These are phyloP conservation scores for Arabis alpina DNA, from an alignment of 345 rosid species.

Conservation along the genomic window DNA sequence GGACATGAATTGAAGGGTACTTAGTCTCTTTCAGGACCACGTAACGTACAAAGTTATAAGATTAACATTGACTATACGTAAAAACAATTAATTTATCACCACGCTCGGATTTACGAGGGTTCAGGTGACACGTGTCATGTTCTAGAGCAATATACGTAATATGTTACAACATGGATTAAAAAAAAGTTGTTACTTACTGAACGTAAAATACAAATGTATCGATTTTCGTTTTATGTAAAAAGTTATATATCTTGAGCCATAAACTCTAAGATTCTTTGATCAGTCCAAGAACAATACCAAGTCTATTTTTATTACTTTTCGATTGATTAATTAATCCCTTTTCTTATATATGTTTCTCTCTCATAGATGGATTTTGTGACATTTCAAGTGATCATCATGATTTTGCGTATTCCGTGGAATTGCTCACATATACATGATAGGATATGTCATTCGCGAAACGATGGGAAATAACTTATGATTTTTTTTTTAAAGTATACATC, in stretches of 20 bases:
- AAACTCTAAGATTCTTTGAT: slow-evolving; percentile 34
- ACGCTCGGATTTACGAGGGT: slow-evolving; percentile 11
- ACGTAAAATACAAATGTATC: slow-evolving; percentile 25
- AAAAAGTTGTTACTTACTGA: slow-evolving; percentile 8
- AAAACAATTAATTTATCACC: neutral
- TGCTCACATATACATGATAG: too few species aligned
- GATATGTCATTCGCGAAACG: too few species aligned
- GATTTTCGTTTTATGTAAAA: slow-evolving; percentile 28
- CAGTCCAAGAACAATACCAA: slow-evolving; percentile 24
- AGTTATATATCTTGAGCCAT: slow-evolving; percentile 40
- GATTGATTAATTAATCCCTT: slow-evolving; percentile 15
- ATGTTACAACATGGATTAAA: slow-evolving; percentile 13
- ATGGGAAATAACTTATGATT: too few species aligned
- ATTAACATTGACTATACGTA: slow-evolving; percentile 24
- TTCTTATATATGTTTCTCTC: neutral
- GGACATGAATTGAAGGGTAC: slow-evolving; percentile 20
- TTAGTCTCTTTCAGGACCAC: slow-evolving; percentile 43
- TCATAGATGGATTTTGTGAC: slow-evolving; percentile 21
- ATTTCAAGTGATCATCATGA: slow-evolving; percentile 17
- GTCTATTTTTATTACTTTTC: slow-evolving; percentile 16
- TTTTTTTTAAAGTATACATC: too few species aligned
- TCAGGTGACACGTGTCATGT: slow-evolving; percentile 17
- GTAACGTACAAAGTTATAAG: slow-evolving; percentile 18
- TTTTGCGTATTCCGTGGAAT: too few species aligned
- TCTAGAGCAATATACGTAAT: slow-evolving; percentile 23